Base-by-base conservation (phyloP, 306 rosid genomes). In the Lathyrus oleraceus region DNA sequence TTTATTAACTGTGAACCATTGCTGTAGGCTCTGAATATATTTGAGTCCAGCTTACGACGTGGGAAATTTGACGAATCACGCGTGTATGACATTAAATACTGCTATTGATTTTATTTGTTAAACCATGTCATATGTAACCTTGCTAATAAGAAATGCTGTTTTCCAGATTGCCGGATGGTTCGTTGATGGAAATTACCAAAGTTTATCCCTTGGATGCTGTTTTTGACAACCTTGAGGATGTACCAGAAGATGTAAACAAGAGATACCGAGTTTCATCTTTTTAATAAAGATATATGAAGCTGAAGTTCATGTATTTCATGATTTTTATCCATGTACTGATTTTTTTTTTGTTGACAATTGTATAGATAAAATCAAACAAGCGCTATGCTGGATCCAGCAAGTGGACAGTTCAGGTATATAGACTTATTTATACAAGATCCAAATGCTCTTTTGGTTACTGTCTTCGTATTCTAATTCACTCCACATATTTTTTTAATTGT, bases 151-250 rank as follows among this genome's bases (percentile, higher is more conserved):
- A 40, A 70, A 74, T 39, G 28, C 21, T 30, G 23, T 65, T 69
- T 78, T 84, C 58, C 89, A 94, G 98, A 80, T 83, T 94, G 76
- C 96, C 98, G 2, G 92, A 88, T 81, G 98, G 98, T 61, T 94
- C 96, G 10, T 49, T 90, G 58, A 90, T 94, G 96, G 89, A 93
- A 81, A 90, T 93, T 58, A 75, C 96, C 49, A 93, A 93, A 83
- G 83, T 93, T 69, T 93, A 93, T 81, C 97, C 98, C 42, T 83
- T 93, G 65, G 98, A 94, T 76, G 98, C 97, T 63, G 96, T 94
- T 77, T 94, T 83, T 77, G 98, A 94, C 87, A 90, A 76, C 79
- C 89, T n/a, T 3, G 95, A 88, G 36, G 99, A 94, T 71, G 97
- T 88, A 36, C 98, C 97, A 28, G 98, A 90, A 74, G 97, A 94